phyloP scores from a whole-genome alignment of 2,329 filamentous ascomycete genomes.

The Plenodomus tracheiphilus region DNA sequence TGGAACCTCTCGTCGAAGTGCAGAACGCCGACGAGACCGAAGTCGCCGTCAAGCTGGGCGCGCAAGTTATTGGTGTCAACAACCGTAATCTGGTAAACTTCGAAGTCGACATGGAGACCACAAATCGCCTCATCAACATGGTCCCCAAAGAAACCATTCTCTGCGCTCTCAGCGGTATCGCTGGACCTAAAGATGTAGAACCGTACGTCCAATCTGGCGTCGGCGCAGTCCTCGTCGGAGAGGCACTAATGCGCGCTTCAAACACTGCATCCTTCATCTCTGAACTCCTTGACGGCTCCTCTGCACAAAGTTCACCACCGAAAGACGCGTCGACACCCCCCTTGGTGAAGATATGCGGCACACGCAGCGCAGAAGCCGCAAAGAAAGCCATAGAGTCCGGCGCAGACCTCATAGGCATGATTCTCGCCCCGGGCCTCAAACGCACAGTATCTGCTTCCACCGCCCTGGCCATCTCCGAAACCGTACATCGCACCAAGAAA shows the following conservation, averaged over 20 bases:
- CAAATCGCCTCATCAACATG: slow-evolving; percentile 82
- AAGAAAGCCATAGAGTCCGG: slow-evolving; percentile 79
- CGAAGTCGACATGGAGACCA: slow-evolving; percentile 92
- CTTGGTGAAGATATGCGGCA: slow-evolving; percentile 94
- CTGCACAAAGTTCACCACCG: slow-evolving; percentile 12
- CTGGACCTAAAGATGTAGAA: slow-evolving; percentile 82
- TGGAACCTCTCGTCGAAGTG: slow-evolving; percentile 97
- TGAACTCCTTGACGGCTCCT: slow-evolving; percentile 70
- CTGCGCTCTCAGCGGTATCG: slow-evolving; percentile 93
- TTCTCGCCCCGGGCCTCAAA: slow-evolving; percentile 79
- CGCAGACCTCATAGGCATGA: slow-evolving; percentile 91
- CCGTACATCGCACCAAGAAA: slow-evolving; percentile 64
- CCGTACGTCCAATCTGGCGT: slow-evolving; percentile 88
- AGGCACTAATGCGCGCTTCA: slow-evolving; percentile 90
- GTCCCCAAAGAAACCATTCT: slow-evolving; percentile 85
- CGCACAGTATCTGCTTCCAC: slow-evolving; percentile 78
- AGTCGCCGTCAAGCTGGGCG: slow-evolving; percentile 79
- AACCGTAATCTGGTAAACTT: slow-evolving; percentile 97
- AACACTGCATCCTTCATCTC: slow-evolving; percentile 83
- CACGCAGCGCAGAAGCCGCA: slow-evolving; percentile 79
- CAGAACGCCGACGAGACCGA: slow-evolving; percentile 94
- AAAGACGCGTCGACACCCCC: slow-evolving; percentile 35
- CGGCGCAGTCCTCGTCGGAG: slow-evolving; percentile 89
- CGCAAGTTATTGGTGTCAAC: slow-evolving; percentile 94
- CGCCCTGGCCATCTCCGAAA: slow-evolving; percentile 77